Evolutionary conservation across 208 protist species (phyloP).

Genomic region (Balamuthia mandrillaris): DNA sequence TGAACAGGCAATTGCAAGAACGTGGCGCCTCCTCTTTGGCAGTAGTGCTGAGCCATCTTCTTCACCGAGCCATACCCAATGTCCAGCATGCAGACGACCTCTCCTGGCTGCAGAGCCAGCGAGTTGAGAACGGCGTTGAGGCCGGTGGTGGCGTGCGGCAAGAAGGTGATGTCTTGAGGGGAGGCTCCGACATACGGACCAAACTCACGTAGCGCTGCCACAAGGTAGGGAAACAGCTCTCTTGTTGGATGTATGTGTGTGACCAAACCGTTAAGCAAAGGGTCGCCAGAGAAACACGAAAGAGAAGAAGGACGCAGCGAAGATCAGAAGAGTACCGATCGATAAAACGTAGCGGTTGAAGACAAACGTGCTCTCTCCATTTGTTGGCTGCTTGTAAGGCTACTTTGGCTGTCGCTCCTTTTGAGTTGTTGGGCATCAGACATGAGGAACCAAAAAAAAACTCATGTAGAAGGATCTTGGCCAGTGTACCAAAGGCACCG

Average conservation of each 20-base stretch:
- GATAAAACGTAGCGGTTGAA: constrained; percentile 80
- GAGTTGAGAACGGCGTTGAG: constrained; percentile 80
- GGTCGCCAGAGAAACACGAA: background rate
- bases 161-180: constrained; percentile 76
- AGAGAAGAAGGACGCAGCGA: background rate
- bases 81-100: constrained; percentile 81
- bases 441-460: background rate
- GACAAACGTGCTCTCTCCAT: constrained; percentile 76
- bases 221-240: constrained; percentile 63
- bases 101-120: constrained; percentile 67
- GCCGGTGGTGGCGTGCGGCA: constrained; percentile 82
- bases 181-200: constrained; percentile 74
- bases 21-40: constrained; percentile 71
- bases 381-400: constrained; percentile 75
- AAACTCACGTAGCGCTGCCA: constrained; percentile 78
- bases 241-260: background rate
- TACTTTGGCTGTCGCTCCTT: constrained; percentile 71
- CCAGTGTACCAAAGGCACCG: constrained; percentile 80
- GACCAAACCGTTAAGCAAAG: background rate
- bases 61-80: constrained; percentile 83
- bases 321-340: constrained; percentile 74
- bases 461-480: background rate
- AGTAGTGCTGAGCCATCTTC: constrained; percentile 84
- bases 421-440: too few species aligned
- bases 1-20: constrained; percentile 73